Conservation (phyloP, 2,329 filamentous ascomycete species). For the Ophiobolus disseminans region DNA sequence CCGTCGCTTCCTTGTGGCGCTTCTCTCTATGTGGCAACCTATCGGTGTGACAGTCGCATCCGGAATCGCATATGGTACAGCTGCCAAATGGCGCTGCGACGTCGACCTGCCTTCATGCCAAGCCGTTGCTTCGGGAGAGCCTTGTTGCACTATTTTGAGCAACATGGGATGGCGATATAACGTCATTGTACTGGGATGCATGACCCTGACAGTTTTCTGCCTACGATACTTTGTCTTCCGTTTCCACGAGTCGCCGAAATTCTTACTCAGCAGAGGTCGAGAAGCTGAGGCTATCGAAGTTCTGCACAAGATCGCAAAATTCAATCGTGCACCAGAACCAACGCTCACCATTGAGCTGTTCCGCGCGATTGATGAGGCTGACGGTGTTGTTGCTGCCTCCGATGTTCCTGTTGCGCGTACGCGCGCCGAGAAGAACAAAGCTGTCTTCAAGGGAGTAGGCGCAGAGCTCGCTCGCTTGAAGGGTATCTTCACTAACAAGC, state of each 20-base stretch:
- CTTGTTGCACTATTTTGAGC: conserved; percentile 29
- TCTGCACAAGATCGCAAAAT: conserved; percentile 37
- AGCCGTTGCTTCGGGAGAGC: conserved; percentile 18
- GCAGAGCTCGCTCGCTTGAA: conserved; percentile 36
- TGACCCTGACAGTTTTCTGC: conserved; percentile 37
- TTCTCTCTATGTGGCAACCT: conserved; percentile 42
- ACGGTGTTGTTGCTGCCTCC: neutral
- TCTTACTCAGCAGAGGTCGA: conserved; percentile 30
- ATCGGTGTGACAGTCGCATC: conserved; percentile 37
- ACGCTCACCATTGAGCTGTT: conserved; percentile 36
- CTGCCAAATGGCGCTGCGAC: conserved; percentile 40
- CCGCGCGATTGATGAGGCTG: conserved; percentile 29
- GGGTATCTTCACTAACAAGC: conserved; percentile 36
- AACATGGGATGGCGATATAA: conserved; percentile 45
- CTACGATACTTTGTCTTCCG: conserved; percentile 39
- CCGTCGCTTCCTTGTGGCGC: conserved; percentile 35
- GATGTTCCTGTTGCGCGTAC: conserved; percentile 5
- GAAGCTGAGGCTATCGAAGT: conserved; percentile 38
- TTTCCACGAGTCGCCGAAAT: conserved; percentile 40
- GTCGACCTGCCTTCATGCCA: conserved; percentile 24
- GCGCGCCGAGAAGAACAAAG: conserved; percentile 25
- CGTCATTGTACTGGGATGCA: conserved; percentile 34
- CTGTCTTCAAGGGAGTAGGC: conserved; percentile 25
- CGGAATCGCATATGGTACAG: conserved; percentile 35
- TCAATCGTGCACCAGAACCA: conserved; percentile 33